These are phyloP conservation scores for Oxyria digyna DNA, from an alignment of 148 eudicot species.

Conservation along the genomic window DNA sequence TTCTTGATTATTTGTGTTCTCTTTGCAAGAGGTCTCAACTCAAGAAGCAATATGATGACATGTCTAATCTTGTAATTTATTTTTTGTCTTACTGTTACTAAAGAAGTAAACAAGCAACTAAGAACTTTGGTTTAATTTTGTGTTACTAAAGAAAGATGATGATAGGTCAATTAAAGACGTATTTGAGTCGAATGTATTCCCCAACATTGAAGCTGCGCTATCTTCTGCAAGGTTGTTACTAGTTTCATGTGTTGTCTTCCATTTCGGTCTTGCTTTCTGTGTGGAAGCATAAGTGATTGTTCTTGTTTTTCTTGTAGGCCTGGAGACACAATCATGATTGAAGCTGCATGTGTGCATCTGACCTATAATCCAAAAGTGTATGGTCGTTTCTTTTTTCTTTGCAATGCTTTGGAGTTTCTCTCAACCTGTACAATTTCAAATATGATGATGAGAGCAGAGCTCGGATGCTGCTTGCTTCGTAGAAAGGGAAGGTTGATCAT, in stretches of 20 bases:
- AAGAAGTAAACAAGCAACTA: conserved; percentile 1
- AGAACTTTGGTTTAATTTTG: not conserved
- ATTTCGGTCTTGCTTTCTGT: not conserved
- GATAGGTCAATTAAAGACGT: conserved; percentile 51
- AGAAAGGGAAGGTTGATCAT: conserved; percentile 81
- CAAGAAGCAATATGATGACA: conserved; percentile 83
- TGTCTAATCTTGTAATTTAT: not conserved
- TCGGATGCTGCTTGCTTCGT: conserved; percentile 95
- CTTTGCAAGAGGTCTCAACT: conserved; percentile 49
- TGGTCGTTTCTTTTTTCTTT: conserved; percentile 11
- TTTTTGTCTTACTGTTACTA: conserved; percentile 1
- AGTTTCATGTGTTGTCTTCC: not conserved
- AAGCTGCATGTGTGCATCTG: conserved; percentile 73
- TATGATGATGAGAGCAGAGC: conserved; percentile 78
- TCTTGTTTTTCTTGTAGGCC: conserved; percentile 44
- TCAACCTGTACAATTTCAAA: conserved; percentile 87
- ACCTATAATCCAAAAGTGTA: conserved; percentile 15
- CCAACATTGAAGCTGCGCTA: conserved; percentile 71
- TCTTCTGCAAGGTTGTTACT: conserved; percentile 66
- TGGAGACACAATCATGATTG: conserved; percentile 88
- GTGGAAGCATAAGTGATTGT: conserved; percentile 1
- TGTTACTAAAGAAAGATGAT: too few relatives aligned
- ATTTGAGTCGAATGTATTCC: conserved; percentile 61
- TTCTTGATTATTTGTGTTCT: conserved; percentile 63
- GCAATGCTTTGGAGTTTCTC: conserved; percentile 90